Conservation (phyloP, 306 rosid species). For the Dryas drummondii region DNA sequence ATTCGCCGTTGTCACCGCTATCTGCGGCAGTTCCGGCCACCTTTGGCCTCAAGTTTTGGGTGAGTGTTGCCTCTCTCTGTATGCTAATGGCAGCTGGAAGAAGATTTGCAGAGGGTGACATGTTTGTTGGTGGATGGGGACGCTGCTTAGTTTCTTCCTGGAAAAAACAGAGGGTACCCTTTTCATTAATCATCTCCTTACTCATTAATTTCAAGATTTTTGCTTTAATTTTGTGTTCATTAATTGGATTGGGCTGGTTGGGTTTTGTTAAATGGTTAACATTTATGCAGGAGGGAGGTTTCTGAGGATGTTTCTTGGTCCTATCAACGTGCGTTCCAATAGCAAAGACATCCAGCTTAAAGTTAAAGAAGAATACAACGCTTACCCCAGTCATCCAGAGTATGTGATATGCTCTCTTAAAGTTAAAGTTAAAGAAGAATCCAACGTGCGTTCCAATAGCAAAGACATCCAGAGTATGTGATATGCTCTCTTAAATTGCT, state of each 20-base stretch:
- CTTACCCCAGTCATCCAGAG: slow-evolving; percentile 32
- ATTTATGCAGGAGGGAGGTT: slow-evolving; percentile 50
- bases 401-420: too few relatives aligned
- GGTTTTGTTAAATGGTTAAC: neutral
- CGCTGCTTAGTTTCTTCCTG: slow-evolving; percentile 74
- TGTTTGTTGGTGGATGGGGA: slow-evolving; percentile 85
- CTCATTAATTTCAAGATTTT: neutral
- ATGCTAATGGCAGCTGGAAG: slow-evolving; percentile 57
- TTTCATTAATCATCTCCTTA: neutral
- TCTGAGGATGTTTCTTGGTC: slow-evolving; percentile 92
- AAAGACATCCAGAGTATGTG: slow-evolving; percentile 41
- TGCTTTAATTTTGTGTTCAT: neutral
- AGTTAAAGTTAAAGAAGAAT: too few relatives aligned
- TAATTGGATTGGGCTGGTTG: neutral
- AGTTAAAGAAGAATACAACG: slow-evolving; percentile 97
- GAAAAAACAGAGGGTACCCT: slow-evolving; percentile 63
- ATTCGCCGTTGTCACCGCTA: too few relatives aligned
- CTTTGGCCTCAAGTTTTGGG: too few relatives aligned
- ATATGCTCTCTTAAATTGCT: neutral
- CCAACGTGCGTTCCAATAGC: too few relatives aligned
- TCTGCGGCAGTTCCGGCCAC: too few relatives aligned
- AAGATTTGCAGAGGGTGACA: slow-evolving; percentile 75
- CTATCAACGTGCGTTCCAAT: slow-evolving; percentile 86
- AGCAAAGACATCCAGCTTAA: slow-evolving; percentile 84
- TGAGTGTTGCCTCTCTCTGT: too few relatives aligned